phyloP scores from a whole-genome alignment of 352 stramenopile genomes.

The Phytopythium mirpurense region DNA sequence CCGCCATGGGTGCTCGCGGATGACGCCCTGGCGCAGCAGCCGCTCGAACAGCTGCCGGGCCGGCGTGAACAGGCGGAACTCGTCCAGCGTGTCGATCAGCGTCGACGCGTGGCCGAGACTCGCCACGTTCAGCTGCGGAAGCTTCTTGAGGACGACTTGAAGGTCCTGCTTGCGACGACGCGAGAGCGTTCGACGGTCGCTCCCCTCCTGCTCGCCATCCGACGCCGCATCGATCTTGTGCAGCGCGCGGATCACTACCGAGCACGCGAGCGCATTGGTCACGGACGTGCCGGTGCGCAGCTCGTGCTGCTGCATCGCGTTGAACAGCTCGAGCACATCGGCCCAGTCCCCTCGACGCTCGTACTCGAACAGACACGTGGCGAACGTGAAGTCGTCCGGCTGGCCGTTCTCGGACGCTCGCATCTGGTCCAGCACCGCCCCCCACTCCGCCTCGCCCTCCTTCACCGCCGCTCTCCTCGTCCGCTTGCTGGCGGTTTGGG shows the following conservation, averaged over 20 bases:
- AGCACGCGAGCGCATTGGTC: conserved; percentile 48
- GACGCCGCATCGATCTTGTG: conserved; percentile 22
- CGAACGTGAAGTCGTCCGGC: conserved; percentile 64
- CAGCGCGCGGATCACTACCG: conserved; percentile 39
- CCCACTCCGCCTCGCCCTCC: conserved; percentile 19
- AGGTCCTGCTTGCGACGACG: conserved; percentile 35
- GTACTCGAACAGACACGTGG: conserved; percentile 46
- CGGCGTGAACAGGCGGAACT: conserved; percentile 39
- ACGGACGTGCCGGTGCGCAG: conserved; percentile 15
- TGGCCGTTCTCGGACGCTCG: conserved; percentile 20
- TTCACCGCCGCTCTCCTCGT: not conserved
- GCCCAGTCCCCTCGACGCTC: conserved; percentile 44
- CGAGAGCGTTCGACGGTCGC: not conserved
- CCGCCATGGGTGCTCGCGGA: conserved; percentile 42
- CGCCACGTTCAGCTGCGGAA: conserved; percentile 27
- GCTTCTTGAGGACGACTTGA: conserved; percentile 38
- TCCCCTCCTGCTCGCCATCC: conserved; percentile 1
- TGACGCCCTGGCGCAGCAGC: conserved; percentile 34
- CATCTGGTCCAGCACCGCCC: conserved; percentile 44
- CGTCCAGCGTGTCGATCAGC: conserved; percentile 55
- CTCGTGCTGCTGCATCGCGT: conserved; percentile 40
- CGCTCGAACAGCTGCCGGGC: conserved; percentile 44
- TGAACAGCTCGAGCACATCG: conserved; percentile 47
- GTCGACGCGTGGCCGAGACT: conserved; percentile 47
- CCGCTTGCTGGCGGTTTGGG: conserved; percentile 7